Evolutionary conservation across 768 basidiomycete genomes (phyloP), one percentile per base, ranked within the genome.

Genomic region (Leccinum aurantiacum): DNA sequence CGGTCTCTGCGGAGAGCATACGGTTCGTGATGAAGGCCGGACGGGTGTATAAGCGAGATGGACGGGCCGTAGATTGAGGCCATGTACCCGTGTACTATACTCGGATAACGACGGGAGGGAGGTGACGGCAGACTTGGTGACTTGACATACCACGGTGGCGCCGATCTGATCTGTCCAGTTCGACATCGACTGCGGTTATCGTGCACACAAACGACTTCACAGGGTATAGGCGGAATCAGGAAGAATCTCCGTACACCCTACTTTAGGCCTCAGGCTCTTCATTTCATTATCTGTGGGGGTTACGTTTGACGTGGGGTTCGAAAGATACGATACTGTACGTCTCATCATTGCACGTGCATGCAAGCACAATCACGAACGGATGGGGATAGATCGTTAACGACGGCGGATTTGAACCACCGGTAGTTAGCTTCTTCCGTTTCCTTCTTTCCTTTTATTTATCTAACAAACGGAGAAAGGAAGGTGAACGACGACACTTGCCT

Each of bases 21-120:
- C 67, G 67, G 31, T 84, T 85, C 65, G 84, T 86, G 46, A 84
- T 86, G 84, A 87, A 86, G 63, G 79, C 74, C 1, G 86, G 84
- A 13, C 73, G 65, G 57, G 73, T 83, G 15, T 80, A 76, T 59
- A 80, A 83, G 65, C 65, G 63, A 49, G 73, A 75, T 38, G 80
- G 80, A n/a, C 38, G 41, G 27, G 54, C 54, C 14, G 53, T 67
- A 17, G 44, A 44, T 44, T 44, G n/a, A 44, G n/a, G 44, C 41
- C 5, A n/a, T 17, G 15, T 27, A 38, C 38, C 17, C 15, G 38
- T 41, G 8, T 4, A 41, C 38, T 41, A 41, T 41, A 41, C 17
- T 41, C 4, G 38, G 8, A 41, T 2, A 14, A n/a, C 8, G 38
- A 41, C 38, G 17, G 17, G 38, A 44, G n/a, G 44, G 38, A 44